Percentiles rank a stretch among this genome's conserved stretches.
Conservation (phyloP, 2,329 filamentous ascomycete genomes). For the Penicillium glabrum region DNA sequence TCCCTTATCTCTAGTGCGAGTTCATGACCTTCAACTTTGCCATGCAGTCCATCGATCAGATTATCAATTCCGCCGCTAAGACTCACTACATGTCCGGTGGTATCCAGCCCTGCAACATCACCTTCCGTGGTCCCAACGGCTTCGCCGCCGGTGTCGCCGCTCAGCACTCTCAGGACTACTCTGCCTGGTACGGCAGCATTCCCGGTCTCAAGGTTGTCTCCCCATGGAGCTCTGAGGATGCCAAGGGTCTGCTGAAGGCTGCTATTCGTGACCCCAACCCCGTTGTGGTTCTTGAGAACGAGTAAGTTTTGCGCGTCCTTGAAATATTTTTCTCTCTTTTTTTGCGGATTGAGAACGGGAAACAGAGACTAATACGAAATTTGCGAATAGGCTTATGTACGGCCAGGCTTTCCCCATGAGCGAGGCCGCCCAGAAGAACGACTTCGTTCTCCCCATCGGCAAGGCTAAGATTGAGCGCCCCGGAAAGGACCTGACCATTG, state of each 20-base stretch:
- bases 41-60: conserved; percentile 99
- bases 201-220: conserved; percentile 95
- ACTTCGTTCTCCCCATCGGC: conserved; percentile 95
- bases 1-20: conserved; percentile 66
- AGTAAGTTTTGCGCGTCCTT: conserved; percentile 48
- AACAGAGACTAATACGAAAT: conserved; percentile 24
- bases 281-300: conserved; percentile 85
- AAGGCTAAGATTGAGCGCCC: conserved; percentile 98
- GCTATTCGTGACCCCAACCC: conserved; percentile 98
- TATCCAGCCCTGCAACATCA: conserved; percentile 99
- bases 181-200: conserved; percentile 97
- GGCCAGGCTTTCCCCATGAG: conserved; percentile 96
- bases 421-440: conserved; percentile 89
- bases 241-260: conserved; percentile 96
- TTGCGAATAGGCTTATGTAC: conserved; percentile 67
- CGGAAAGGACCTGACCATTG: conserved; percentile 94
- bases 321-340: not conserved
- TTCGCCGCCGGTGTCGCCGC: conserved; percentile 94
- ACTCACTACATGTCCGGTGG: conserved; percentile 99
- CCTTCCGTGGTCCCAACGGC: conserved; percentile 98
- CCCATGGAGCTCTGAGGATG: conserved; percentile 95
- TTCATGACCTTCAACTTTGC: conserved; percentile 99
- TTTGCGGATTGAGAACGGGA: not conserved
- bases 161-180: conserved; percentile 99
- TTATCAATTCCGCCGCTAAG: conserved; percentile 98